Conservation (phyloP, 768 basidiomycete genomes). For the Pleurotus salmoneostramineus region DNA sequence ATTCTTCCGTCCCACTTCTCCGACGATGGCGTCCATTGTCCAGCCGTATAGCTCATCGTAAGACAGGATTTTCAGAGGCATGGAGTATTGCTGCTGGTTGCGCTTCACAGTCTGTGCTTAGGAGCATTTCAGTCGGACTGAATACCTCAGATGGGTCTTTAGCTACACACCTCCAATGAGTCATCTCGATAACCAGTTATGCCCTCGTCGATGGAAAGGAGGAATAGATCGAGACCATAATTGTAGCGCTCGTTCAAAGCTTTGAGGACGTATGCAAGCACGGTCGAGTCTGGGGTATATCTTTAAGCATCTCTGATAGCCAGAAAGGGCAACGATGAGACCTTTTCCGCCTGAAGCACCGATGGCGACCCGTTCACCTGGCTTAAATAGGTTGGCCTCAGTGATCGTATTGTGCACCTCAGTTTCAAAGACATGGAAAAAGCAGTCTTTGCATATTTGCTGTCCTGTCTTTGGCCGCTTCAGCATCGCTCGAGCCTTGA, state of each 20-base stretch:
- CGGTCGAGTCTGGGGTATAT: conserved; percentile 78
- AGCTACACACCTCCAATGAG: conserved; percentile 73
- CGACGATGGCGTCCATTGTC: conserved; percentile 98
- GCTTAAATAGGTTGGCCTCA: conserved; percentile 76
- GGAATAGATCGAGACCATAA: conserved; percentile 86
- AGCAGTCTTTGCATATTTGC: conserved; percentile 94
- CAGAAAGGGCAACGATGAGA: conserved; percentile 21
- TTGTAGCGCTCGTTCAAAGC: conserved; percentile 89
- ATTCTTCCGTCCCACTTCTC: conserved; percentile 94
- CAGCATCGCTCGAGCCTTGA: conserved; percentile 76
- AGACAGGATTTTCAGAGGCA: conserved; percentile 93
- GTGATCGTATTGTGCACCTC: conserved; percentile 97
- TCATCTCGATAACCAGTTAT: conserved; percentile 98
- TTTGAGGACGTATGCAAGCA: conserved; percentile 96
- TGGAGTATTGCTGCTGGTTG: conserved; percentile 91
- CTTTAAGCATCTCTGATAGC: conserved; percentile 7
- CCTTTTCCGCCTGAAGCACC: conserved; percentile 99
- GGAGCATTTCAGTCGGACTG: conserved; percentile 3
- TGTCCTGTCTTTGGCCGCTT: conserved; percentile 97
- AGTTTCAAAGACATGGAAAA: conserved; percentile 96
- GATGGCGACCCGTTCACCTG: conserved; percentile 92
- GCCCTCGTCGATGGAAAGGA: conserved; percentile 97
- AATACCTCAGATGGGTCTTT: not conserved
- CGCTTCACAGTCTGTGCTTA: conserved; percentile 84
- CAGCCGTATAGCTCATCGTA: conserved; percentile 98